phyloP scores from a whole-genome alignment of 176 grass and related monocot genomes.

The Avena atlantica region DNA sequence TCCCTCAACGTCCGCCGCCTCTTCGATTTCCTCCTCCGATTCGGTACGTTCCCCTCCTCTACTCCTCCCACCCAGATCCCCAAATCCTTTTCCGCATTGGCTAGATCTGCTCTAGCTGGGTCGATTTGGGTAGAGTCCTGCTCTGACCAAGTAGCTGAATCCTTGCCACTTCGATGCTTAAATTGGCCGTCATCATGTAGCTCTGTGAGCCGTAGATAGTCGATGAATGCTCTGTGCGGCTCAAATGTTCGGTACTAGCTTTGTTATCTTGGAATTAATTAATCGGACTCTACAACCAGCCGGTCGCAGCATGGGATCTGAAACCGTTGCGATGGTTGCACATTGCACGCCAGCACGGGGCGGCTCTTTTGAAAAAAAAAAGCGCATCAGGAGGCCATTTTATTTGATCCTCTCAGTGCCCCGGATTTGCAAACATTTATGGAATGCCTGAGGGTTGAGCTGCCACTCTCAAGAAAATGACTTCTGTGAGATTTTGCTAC shows the following conservation, averaged over 20 bases:
- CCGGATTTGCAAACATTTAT: background rate
- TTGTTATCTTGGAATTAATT: background rate
- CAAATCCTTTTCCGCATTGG: background rate
- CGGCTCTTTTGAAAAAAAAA: background rate
- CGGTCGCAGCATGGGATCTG: background rate
- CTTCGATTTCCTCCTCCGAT: constrained; percentile 94
- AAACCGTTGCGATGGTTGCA: background rate
- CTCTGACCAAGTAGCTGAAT: background rate
- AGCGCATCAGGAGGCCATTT: background rate
- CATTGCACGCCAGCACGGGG: background rate
- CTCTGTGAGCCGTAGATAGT: background rate
- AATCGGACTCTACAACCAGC: background rate
- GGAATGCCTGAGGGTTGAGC: background rate
- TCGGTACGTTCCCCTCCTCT: constrained; percentile 46
- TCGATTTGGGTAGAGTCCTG: background rate
- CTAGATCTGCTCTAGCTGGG: background rate
- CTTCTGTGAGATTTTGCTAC: background rate
- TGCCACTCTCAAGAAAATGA: background rate
- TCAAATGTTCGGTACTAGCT: background rate
- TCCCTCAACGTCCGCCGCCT: constrained; percentile 96
- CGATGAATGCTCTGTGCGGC: too few relatives aligned
- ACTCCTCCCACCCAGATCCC: background rate
- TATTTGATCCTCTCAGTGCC: background rate
- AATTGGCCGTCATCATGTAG: background rate
- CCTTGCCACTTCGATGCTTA: too few relatives aligned